A percentile compares a stretch with the other conserved stretches of the same genome.
Conservation (phyloP, 163 green algal genomes). For the Scenedesmus sp. region DNA sequence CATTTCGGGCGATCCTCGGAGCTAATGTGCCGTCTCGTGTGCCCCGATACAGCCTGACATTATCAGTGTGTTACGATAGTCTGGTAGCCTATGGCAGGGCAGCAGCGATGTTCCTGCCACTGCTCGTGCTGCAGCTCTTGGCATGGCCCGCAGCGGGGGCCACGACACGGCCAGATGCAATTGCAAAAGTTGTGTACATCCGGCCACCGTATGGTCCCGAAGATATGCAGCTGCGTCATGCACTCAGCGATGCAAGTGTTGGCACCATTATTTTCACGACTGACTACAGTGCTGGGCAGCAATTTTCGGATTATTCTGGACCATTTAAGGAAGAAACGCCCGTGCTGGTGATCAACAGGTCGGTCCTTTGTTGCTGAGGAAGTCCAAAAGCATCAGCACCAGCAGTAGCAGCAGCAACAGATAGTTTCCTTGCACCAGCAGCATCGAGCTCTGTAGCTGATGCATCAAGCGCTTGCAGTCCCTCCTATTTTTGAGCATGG, state of each 20-base stretch:
- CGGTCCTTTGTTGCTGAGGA: background rate
- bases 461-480: too few relatives aligned
- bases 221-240: background rate
- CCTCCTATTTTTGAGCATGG: too few relatives aligned
- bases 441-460: too few relatives aligned
- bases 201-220: background rate
- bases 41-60: background rate
- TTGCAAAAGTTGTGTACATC: background rate
- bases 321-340: too few relatives aligned
- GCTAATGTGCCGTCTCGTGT: background rate
- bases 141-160: background rate
- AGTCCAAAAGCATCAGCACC: too few relatives aligned
- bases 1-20: background rate
- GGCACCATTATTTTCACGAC: background rate
- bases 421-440: background rate
- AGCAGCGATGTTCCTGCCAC: background rate
- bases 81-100: background rate
- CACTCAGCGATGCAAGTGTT: background rate
- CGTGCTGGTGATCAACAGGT: background rate
- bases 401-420: background rate
- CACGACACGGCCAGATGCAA: background rate
- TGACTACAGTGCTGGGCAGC: constrained; percentile 2
- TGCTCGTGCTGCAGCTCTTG: background rate
- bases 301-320: constrained; percentile 9
- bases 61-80: background rate